Conservation (phyloP, 2,329 filamentous ascomycete species). For the Arthrinium phaeospermum region DNA sequence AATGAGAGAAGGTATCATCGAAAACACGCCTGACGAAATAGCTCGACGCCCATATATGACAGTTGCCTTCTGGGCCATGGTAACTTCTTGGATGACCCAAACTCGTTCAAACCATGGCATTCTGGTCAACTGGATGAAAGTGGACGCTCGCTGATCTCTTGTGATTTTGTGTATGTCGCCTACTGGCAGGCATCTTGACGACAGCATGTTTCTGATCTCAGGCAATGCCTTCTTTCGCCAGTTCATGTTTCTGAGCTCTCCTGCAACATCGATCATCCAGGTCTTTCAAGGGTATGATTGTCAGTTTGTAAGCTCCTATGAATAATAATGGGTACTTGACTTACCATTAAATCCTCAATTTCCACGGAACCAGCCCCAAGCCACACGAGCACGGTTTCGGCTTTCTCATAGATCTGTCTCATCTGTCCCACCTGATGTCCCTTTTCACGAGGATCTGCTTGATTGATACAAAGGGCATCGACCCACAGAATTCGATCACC, state of each 20-base stretch:
- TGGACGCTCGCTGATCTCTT: no score
- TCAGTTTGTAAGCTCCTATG: not conserved
- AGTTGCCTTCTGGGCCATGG: not conserved
- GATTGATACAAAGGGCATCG: not conserved
- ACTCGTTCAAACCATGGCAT: not conserved
- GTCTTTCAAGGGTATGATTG: not conserved
- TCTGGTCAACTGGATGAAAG: not conserved
- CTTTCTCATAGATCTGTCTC: not conserved
- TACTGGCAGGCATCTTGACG: no score
- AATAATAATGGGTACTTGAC: not conserved
- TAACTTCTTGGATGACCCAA: not conserved
- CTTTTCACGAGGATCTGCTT: not conserved
- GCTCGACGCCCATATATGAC: not conserved
- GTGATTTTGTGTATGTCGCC: no score
- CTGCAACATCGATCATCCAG: not conserved
- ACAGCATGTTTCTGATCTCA: not conserved
- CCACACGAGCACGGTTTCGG: not conserved
- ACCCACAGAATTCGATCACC: not conserved
- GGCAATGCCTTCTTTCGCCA: not conserved
- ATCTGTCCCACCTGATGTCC: conserved; percentile 3
- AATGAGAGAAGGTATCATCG: not conserved
- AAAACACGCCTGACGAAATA: not conserved
- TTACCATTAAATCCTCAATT: not conserved
- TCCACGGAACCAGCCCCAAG: not conserved
- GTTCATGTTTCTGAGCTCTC: not conserved